Evolutionary conservation across 495 filamentous ascomycete species (phyloP).

Genomic region (Chaetomium cochliodes): DNA sequence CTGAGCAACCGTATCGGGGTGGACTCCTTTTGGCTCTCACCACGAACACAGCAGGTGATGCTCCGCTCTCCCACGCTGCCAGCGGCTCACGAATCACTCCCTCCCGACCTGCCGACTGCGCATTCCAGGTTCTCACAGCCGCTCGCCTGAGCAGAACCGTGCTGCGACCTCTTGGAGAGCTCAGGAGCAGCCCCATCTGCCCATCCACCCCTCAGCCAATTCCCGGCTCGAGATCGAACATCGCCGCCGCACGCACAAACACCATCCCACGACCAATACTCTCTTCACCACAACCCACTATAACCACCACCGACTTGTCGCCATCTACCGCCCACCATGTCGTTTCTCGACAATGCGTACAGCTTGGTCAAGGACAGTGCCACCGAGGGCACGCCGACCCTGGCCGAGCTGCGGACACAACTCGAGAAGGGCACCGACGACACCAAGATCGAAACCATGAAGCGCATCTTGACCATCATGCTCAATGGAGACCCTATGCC

Average conservation of each 20-base stretch:
- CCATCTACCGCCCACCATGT: slow-evolving; percentile 64
- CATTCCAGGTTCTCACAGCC: slow-evolving; percentile 10
- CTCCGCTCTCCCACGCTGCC: slow-evolving; percentile 27
- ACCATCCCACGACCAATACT: slow-evolving; percentile 7
- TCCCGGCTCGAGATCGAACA: not conserved
- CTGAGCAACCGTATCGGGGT: slow-evolving; percentile 24
- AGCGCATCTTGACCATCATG: slow-evolving; percentile 93
- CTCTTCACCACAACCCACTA: slow-evolving; percentile 4
- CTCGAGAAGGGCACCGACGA: slow-evolving; percentile 98
- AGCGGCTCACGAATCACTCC: slow-evolving; percentile 21
- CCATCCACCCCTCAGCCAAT: slow-evolving; percentile 22
- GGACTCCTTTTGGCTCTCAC: slow-evolving; percentile 25
- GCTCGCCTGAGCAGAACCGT: not conserved
- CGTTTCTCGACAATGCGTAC: slow-evolving; percentile 91
- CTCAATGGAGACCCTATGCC: slow-evolving; percentile 97
- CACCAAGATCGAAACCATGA: slow-evolving; percentile 97
- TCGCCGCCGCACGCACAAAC: slow-evolving; percentile 6
- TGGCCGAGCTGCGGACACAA: slow-evolving; percentile 88
- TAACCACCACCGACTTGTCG: slow-evolving; percentile 17
- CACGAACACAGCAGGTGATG: slow-evolving; percentile 30
- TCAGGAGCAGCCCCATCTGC: slow-evolving; percentile 2
- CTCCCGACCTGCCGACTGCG: slow-evolving; percentile 17
- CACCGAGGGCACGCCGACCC: slow-evolving; percentile 76
- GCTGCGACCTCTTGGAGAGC: slow-evolving; percentile 6
- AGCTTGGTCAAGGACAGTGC: slow-evolving; percentile 96